Evolutionary conservation across 2,329 filamentous ascomycete genomes (phyloP).

Genomic region (Rhynchosporium secalis): DNA sequence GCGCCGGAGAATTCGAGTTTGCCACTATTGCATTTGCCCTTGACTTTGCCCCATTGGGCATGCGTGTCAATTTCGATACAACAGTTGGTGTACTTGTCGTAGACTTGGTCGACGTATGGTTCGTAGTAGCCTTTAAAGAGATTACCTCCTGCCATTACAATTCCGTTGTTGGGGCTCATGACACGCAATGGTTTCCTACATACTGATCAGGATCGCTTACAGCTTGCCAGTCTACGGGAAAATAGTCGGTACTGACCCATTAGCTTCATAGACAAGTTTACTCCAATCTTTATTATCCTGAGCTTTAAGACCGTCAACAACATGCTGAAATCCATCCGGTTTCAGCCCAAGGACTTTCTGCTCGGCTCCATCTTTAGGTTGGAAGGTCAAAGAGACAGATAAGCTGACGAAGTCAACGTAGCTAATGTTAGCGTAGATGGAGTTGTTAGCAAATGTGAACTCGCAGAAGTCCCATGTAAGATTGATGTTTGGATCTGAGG

Average conservation of each 20-base stretch:
- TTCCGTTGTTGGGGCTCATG: constrained; percentile 45
- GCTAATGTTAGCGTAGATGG: constrained; percentile 69
- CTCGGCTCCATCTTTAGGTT: constrained; percentile 44
- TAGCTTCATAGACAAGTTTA: constrained; percentile 46
- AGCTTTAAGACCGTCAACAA: constrained; percentile 54
- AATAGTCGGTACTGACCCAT: constrained; percentile 60
- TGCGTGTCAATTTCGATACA: constrained; percentile 65
- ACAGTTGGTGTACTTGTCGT: constrained; percentile 43
- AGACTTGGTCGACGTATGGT: constrained; percentile 48
- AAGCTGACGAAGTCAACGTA: constrained; percentile 75
- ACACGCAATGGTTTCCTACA: constrained; percentile 45
- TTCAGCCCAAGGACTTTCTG: constrained; percentile 58
- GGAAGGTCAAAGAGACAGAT: constrained; percentile 58
- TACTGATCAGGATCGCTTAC: constrained; percentile 36
- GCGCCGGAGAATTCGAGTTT: constrained; percentile 43
- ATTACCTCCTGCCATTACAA: constrained; percentile 47
- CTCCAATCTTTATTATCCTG: constrained; percentile 58
- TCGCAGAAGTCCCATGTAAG: constrained; percentile 68
- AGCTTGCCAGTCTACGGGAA: constrained; percentile 52
- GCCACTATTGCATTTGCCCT: constrained; percentile 46
- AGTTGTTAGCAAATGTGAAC: constrained; percentile 61
- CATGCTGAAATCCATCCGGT: constrained; percentile 52
- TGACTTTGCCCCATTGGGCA: constrained; percentile 52
- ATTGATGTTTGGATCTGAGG: constrained; percentile 61
- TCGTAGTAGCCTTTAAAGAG: constrained; percentile 47